Percentiles rank a stretch among this genome's conserved stretches.
These are phyloP conservation scores for Eutrema yunnanense DNA, from an alignment of 345 rosid genomes.

Conservation along the genomic window DNA sequence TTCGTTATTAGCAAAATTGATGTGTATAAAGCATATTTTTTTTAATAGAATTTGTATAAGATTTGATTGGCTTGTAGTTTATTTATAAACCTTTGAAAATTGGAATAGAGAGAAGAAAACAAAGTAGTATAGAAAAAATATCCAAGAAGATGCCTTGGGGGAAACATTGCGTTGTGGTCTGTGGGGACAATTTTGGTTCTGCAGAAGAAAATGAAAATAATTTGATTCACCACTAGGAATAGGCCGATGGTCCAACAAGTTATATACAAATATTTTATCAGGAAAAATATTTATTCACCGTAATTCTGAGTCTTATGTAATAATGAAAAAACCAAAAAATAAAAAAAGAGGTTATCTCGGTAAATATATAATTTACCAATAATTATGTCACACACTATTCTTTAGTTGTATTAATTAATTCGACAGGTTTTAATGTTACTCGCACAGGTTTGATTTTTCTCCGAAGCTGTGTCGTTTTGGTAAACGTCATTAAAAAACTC, in stretches of 20 bases:
- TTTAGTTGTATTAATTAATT: background rate
- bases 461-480: background rate
- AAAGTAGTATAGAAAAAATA: background rate
- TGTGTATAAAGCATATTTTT: background rate
- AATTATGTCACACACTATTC: background rate
- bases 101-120: background rate
- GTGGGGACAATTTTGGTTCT: conserved; percentile 17
- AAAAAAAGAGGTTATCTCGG: background rate
- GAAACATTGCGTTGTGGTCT: conserved; percentile 21
- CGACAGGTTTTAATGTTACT: background rate
- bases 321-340: no score
- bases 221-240: background rate
- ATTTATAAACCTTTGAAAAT: background rate
- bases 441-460: background rate
- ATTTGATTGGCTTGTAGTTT: background rate
- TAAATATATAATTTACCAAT: background rate
- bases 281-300: background rate
- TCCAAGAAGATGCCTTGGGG: conserved; percentile 13
- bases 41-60: background rate
- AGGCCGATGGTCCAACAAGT: conserved; percentile 11
- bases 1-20: background rate
- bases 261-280: background rate
- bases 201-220: conserved; percentile 10
- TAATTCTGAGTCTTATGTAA: background rate
- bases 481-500: background rate